Evolutionary conservation across 169 alveolate species (phyloP).

Genomic region (Plasmodium gaboni): DNA sequence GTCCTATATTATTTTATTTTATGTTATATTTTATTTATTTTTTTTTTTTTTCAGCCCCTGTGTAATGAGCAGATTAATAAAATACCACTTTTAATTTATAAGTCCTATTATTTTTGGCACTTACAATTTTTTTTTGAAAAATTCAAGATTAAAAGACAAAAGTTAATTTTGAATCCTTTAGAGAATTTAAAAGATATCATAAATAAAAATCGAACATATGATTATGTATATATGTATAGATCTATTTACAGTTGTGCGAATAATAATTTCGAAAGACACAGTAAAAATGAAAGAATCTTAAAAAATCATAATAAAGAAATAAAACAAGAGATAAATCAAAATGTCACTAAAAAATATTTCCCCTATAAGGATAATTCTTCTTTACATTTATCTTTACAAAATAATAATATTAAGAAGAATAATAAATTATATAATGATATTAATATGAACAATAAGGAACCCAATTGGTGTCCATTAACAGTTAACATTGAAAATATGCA

Average conservation of each 20-base stretch:
- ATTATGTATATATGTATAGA: slow-evolving; percentile 54
- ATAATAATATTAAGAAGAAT: slow-evolving; percentile 16
- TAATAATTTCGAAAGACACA: background rate
- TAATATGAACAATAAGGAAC: slow-evolving; percentile 15
- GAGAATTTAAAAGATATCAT: slow-evolving; percentile 2
- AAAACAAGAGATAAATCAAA: background rate
- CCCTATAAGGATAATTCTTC: slow-evolving; percentile 19
- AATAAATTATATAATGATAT: background rate
- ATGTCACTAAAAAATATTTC: slow-evolving; percentile 15
- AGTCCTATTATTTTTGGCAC: slow-evolving; percentile 64
- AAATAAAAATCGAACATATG: slow-evolving; percentile 7
- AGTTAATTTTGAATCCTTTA: slow-evolving; percentile 15
- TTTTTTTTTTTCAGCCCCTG: slow-evolving; percentile 38
- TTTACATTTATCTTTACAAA: slow-evolving; percentile 16
- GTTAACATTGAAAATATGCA: slow-evolving; percentile 44
- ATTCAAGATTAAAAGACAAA: slow-evolving; percentile 67
- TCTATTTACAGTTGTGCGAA: slow-evolving; percentile 45
- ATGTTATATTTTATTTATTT: background rate
- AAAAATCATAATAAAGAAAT: slow-evolving; percentile 6
- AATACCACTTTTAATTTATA: slow-evolving; percentile 69
- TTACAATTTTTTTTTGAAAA: slow-evolving; percentile 67
- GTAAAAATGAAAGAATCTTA: slow-evolving; percentile 1
- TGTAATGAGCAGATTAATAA: slow-evolving; percentile 2
- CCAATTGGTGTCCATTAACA: slow-evolving; percentile 60
- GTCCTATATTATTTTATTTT: no score